These are phyloP conservation scores for Termitomyces sp. DNA, from an alignment of 768 basidiomycete species.

Conservation along the genomic window DNA sequence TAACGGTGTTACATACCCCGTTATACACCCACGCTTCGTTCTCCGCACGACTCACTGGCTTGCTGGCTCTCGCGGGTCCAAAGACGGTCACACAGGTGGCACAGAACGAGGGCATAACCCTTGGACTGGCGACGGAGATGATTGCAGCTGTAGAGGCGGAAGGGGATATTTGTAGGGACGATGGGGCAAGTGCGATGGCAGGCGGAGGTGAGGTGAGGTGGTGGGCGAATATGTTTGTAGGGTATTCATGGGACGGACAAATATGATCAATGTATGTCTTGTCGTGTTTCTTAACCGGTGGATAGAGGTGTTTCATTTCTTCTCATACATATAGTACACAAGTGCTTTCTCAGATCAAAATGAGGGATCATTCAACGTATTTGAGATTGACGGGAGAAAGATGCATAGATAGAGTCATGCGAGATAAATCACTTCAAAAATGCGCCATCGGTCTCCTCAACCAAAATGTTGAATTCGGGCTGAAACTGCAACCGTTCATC, in stretches of 20 bases:
- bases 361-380: too few relatives aligned
- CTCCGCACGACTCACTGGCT: slow-evolving; percentile 52
- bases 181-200: slow-evolving; percentile 33
- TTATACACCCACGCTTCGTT: slow-evolving; percentile 67
- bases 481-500: slow-evolving; percentile 16
- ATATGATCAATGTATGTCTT: slow-evolving; percentile 7
- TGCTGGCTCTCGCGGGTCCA: slow-evolving; percentile 43
- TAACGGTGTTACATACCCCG: slow-evolving; percentile 82
- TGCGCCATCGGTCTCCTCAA: slow-evolving; percentile 21
- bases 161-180: slow-evolving; percentile 74
- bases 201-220: slow-evolving; percentile 62
- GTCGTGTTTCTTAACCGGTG: neutral
- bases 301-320: too few relatives aligned
- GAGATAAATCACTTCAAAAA: slow-evolving; percentile 15
- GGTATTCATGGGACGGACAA: slow-evolving; percentile 76
- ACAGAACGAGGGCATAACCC: slow-evolving; percentile 59
- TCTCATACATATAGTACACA: too few relatives aligned
- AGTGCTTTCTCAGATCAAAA: too few relatives aligned
- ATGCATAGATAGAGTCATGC: neutral
- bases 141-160: slow-evolving; percentile 65
- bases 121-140: slow-evolving; percentile 76
- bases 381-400: neutral
- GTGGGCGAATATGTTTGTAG: slow-evolving; percentile 51
- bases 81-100: slow-evolving; percentile 70
- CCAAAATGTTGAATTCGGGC: slow-evolving; percentile 18